Percentiles rank a stretch among this genome's conserved stretches.
phyloP scores from a whole-genome alignment of 371 early-diverging fungal species.

The Furculomyces boomerangus region DNA sequence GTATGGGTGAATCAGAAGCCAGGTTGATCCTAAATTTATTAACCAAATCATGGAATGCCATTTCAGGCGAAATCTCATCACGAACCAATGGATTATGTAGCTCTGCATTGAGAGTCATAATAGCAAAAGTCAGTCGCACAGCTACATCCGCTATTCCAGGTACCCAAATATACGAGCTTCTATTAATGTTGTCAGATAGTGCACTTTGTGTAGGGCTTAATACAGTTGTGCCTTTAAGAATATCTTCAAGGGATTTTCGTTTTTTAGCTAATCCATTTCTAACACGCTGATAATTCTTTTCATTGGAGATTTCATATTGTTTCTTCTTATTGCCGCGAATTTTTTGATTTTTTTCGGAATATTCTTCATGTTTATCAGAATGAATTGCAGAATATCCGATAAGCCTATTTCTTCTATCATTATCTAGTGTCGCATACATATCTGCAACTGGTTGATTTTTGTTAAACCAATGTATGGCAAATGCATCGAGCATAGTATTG shows the following conservation, averaged over 20 bases:
- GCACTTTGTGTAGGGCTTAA: too few species aligned
- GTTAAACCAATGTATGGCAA: conserved; percentile 60
- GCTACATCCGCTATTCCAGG: conserved; percentile 21
- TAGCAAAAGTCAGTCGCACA: conserved; percentile 55
- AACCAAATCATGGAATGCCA: conserved; percentile 18
- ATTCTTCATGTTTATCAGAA: background rate
- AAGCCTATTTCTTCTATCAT: background rate
- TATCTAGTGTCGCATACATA: background rate
- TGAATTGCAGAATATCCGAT: background rate
- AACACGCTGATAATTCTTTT: too few species aligned
- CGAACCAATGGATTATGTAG: conserved; percentile 40
- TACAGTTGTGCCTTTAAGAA: too few species aligned
- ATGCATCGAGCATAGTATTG: conserved; percentile 59
- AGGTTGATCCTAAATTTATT: conserved; percentile 20
- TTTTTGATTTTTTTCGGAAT: background rate
- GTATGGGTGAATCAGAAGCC: conserved; percentile 11
- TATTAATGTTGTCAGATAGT: background rate
- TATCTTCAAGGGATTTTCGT: background rate
- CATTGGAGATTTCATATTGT: too few species aligned
- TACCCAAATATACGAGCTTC: conserved; percentile 6
- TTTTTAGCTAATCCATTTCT: background rate
- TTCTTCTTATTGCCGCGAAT: too few species aligned
- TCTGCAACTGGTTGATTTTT: conserved; percentile 9
- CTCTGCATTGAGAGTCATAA: conserved; percentile 75
- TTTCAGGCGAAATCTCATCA: conserved; percentile 16